Evolutionary conservation across 805 yeast species (phyloP).

Genomic region (Diddensiella caesifluorescens): DNA sequence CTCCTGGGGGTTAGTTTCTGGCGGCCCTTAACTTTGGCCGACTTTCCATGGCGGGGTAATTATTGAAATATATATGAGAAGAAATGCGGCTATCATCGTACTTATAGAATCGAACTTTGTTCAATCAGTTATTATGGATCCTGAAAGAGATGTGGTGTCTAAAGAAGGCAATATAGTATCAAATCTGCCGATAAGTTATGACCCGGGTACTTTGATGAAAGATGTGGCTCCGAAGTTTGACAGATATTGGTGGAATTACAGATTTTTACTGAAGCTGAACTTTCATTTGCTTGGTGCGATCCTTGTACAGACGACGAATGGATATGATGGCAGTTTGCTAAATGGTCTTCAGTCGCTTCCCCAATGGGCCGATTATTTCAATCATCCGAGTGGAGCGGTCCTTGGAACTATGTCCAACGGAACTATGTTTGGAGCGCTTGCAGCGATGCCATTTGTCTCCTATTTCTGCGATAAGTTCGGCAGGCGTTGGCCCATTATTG

Average conservation of each 20-base stretch:
- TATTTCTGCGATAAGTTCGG: conserved; percentile 54
- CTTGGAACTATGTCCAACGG: conserved; percentile 13
- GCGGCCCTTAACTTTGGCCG: conserved; percentile 1
- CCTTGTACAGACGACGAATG: conserved; percentile 9
- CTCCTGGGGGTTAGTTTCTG: neutral
- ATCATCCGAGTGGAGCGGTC: conserved; percentile 7
- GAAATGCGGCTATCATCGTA: neutral
- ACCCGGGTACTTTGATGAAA: neutral
- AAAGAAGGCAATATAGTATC: neutral
- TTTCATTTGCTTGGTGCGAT: conserved; percentile 4
- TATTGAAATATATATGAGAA: neutral
- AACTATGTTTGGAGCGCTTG: conserved; percentile 23
- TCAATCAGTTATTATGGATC: neutral
- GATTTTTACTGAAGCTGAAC: conserved; percentile 5
- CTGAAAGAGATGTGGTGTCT: neutral
- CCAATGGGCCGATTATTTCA: conserved; percentile 15
- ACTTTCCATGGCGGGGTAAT: neutral
- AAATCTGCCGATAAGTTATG: neutral
- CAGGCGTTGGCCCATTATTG: conserved; percentile 54
- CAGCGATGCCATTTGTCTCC: conserved; percentile 39
- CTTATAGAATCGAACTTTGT: neutral
- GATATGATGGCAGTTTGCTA: conserved; percentile 18
- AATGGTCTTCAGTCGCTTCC: conserved; percentile 25
- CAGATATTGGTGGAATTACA: conserved; percentile 13
- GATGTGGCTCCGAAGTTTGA: conserved; percentile 11